Base-by-base conservation (phyloP, 192 early-diverging fungal species). In the Cetraspora pellucida region DNA sequence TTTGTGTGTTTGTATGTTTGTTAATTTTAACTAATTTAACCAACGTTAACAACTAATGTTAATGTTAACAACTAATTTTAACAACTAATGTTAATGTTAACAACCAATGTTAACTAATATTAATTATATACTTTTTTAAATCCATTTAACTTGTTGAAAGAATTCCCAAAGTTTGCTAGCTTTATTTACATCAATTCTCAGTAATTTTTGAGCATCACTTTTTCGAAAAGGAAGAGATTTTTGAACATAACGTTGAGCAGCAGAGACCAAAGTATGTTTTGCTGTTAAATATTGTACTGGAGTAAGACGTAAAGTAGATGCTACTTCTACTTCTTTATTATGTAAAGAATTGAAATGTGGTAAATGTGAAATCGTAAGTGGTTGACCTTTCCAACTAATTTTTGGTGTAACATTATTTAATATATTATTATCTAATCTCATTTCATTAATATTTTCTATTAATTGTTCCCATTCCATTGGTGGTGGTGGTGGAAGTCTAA, bases 181-280 rank as follows among this genome's bases (percentile, higher is more conserved):
- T 81, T 98, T 98, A 87, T 98, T 98, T 77, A 98, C 96, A 78
- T 98, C 96, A 25, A 98, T 92, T 46, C 93, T 88, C 72, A 91
- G 95, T 76, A 95, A 85, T 63, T 91, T 90, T 86, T 98, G 94
- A 8, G 96, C 96, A 81, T 96, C 95, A 60, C 92, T 89, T 81
- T 98, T 98, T 72, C 92, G 91, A 80, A 96, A 96, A 0, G 87
- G 83, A 5, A 67, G 76, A 6, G 79, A 77, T 67, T 75, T 70
- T 64, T 69, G 69, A 43, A 61, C 73, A 61, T 82, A 84, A 23
- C 86, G 81, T 7, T 77, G 78, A 10, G 89, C 85, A 3, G 90
- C 91, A 19, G 84, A 74, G 23, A 98, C 87, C 72, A 98, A 84
- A 25, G 89, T 91, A 21, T 86, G 80, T 81, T 96, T 96, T 75